Conservation (phyloP, 2,329 filamentous ascomycete species). For the Fusarium piperis region DNA sequence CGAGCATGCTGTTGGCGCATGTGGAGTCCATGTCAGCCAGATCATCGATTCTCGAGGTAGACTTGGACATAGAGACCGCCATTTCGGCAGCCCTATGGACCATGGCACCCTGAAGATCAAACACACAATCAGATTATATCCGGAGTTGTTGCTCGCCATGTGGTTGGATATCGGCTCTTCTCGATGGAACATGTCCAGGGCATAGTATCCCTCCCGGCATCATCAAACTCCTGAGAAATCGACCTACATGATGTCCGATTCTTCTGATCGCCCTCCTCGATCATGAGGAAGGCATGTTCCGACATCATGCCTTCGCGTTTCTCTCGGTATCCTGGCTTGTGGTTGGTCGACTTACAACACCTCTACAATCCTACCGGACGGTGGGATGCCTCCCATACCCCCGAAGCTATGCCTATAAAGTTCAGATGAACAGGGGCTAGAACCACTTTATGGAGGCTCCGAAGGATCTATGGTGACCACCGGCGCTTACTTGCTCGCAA, state of each 20-base stretch:
- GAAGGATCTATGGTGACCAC: neutral
- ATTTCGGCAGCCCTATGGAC: neutral
- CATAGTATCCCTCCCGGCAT: neutral
- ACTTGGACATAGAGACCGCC: neutral
- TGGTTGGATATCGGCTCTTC: neutral
- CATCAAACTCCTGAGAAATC: neutral
- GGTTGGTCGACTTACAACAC: neutral
- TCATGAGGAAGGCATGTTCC: neutral
- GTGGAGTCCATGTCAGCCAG: neutral
- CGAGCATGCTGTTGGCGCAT: neutral
- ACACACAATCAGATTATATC: neutral
- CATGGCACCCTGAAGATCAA: neutral
- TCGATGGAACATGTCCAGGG: neutral
- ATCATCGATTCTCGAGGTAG: neutral
- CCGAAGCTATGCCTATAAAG: neutral
- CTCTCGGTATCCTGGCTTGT: neutral
- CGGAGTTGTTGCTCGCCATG: neutral
- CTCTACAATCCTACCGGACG: neutral
- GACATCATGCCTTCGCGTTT: neutral
- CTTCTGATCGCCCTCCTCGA: neutral
- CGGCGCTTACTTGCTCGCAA: neutral
- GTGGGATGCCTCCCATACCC: neutral
- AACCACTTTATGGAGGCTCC: neutral
- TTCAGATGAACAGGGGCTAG: slow-evolving; percentile 1
- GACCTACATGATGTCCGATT: neutral